phyloP scores from a whole-genome alignment of 352 stramenopile genomes.

The Nothophytophthora sp. region DNA sequence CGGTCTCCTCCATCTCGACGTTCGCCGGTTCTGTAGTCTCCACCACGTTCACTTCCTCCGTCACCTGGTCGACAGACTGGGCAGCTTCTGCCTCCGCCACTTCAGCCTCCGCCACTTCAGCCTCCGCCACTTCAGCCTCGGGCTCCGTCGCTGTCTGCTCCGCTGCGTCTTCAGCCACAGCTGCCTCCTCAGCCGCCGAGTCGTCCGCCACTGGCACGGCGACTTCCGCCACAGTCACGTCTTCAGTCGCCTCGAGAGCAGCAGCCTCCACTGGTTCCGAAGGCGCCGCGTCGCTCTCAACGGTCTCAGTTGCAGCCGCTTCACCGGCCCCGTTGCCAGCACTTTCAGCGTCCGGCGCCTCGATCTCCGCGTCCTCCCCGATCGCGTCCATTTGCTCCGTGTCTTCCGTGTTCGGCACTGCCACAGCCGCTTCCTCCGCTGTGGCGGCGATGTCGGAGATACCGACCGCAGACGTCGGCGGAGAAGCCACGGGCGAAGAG shows the following conservation, averaged over 20 bases:
- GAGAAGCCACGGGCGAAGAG: constrained; percentile 8
- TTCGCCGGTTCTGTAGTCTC: not conserved
- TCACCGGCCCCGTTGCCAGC: not conserved
- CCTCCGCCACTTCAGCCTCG: not conserved
- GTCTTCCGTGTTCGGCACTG: constrained; percentile 9
- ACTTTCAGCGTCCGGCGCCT: not conserved
- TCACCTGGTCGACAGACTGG: not conserved
- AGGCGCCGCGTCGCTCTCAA: constrained; percentile 1
- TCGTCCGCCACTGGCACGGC: not conserved
- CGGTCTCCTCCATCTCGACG: constrained; percentile 6
- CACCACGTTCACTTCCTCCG: not conserved
- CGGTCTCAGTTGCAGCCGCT: not conserved
- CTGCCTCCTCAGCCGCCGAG: not conserved
- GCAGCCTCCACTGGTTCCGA: not conserved
- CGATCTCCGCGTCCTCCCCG: not conserved
- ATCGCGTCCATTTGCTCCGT: constrained; percentile 11
- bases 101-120: not conserved
- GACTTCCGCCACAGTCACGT: not conserved
- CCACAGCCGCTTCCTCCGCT: constrained; percentile 16
- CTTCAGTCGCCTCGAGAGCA: not conserved
- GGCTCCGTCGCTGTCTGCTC: not conserved
- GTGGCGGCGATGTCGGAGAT: too few species aligned
- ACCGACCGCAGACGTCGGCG: constrained; percentile 3
- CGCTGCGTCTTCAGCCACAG: too few species aligned
- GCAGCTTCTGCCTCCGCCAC: not conserved